Base-by-base conservation (phyloP, 1,139 yeast genomes). In the Zygotorulaspora mrakii region DNA sequence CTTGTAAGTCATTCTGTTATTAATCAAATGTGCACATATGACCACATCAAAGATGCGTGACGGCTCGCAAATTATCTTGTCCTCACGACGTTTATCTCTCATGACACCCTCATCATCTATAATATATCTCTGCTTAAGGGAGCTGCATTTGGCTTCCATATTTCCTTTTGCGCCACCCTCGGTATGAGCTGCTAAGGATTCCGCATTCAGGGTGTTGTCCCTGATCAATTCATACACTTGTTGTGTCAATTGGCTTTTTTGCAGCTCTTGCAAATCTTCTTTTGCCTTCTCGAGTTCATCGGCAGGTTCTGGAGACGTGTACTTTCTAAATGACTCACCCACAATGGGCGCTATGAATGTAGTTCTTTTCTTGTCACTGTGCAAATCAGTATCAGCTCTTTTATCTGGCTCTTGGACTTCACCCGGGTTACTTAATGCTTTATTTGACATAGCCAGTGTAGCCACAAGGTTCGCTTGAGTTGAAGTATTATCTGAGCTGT, bases 1-100 rank as follows among this genome's bases (percentile, higher is more conserved):
- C 14, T 46, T 43, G 20, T 39, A 43, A 8, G 45, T 42, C 32
- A 50, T 39, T 42, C 61, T 64, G 12, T 46, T 42, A 42, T 62
- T 61, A 39, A 59, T 43, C 11, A 62, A 31, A 45, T 62, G 66
- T 5, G 57, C 52, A 8, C 53, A 45, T 44, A 60, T 50, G 8
- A 60, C 48, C 26, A 57, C 39, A 33, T 59, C 57, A 25, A 46
- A 56, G n/a, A 59, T 40, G 23, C 39, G 37, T 8, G 55, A 46
- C 0, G 66, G 66, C 24, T 57, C 61, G 40, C 57, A 53, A 2
- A 60, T 54, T 9, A 56, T 47, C 18, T 46, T 52, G 32, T 58
- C 52, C 8, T 43, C 36, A 31, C 53, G 49, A 25, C 53, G 46
- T 22, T 46, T 46, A 42, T 60, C 64, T 22, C 51, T 47, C 4